Base-by-base conservation (phyloP, 164 flowering plant genomes). In the Nymphaea thermarum region DNA sequence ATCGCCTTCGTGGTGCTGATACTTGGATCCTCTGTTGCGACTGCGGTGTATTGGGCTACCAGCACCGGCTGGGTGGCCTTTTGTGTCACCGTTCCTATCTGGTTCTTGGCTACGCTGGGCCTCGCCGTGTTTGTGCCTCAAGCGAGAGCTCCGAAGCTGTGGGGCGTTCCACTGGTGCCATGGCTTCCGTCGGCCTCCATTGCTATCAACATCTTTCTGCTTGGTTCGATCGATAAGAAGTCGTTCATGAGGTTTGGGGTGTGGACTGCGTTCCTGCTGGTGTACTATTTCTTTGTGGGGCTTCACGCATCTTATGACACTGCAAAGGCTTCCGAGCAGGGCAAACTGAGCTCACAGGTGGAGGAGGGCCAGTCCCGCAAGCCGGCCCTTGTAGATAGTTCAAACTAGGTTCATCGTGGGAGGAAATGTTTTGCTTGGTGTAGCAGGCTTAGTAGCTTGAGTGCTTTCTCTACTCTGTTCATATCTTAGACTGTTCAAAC, bases 131-230 rank as follows among this genome's bases (percentile, higher is more conserved):
- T 66, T 6, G 81, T 85, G 41, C 79, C 81, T 0, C 75, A 81
- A 14, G 87, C 86, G 0, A 68, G 78, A 65, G 41, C 68, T 17
- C 87, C 90, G 0, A 82, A 80, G 75, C 44, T 78, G 42, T 86
- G 93, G 93, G 93, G 90, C 2, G 81, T 74, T 5, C 93, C 89
- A 3, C 62, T 82, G 60, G 80, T 85, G 43, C 88, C 89, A 2
- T 87, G 87, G 88, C 63, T 87, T 61, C 88, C 93, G 6, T 84
- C 90, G 0, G 71, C 74, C 1, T 78, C 79, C 0, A 80, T 87
- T 2, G 78, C 79, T 4, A 76, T 84, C 43, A 87, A 87, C 69
- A 65, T 86, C 4, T 87, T 87, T 72, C 71, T 87, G n/a, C 66
- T 87, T 17, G 88, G 90, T 0, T 86, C 93, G 3, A 74, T 87